Conservation (phyloP, 306 rosid genomes). For the Quercus berberidifolia region DNA sequence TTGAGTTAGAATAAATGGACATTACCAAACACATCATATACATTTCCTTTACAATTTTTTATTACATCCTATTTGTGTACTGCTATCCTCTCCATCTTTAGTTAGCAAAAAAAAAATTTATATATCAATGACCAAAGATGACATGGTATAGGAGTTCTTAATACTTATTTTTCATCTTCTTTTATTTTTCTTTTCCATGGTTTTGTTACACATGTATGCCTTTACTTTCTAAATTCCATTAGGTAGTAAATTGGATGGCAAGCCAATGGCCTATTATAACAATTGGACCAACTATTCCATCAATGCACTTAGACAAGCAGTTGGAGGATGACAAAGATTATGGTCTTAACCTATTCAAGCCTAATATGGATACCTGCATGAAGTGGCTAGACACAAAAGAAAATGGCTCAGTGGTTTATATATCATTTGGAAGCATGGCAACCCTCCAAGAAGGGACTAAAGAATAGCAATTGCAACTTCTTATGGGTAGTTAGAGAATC, state of each 20-base stretch:
- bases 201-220: neutral
- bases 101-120: too few species aligned
- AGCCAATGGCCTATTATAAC: constrained; percentile 8
- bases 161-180: too few species aligned
- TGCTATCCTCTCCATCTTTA: too few species aligned
- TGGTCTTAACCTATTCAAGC: constrained; percentile 6
- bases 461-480: neutral
- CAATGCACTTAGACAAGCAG: constrained; percentile 10
- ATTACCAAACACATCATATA: too few species aligned
- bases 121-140: too few species aligned
- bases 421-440: constrained; percentile 3
- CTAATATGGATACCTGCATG: neutral
- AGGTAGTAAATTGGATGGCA: constrained; percentile 14
- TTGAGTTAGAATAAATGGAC: too few species aligned
- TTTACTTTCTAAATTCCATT: neutral
- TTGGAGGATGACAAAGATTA: constrained; percentile 15
- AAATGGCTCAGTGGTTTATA: constrained; percentile 2
- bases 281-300: constrained; percentile 17
- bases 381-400: constrained; percentile 16
- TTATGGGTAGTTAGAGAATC: neutral
- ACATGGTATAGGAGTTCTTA: too few species aligned
- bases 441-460: neutral
- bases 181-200: too few species aligned
- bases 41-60: too few species aligned
- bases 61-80: too few species aligned